Conservation (phyloP, 2,329 filamentous ascomycete genomes). For the Exophiala alcalophila region DNA sequence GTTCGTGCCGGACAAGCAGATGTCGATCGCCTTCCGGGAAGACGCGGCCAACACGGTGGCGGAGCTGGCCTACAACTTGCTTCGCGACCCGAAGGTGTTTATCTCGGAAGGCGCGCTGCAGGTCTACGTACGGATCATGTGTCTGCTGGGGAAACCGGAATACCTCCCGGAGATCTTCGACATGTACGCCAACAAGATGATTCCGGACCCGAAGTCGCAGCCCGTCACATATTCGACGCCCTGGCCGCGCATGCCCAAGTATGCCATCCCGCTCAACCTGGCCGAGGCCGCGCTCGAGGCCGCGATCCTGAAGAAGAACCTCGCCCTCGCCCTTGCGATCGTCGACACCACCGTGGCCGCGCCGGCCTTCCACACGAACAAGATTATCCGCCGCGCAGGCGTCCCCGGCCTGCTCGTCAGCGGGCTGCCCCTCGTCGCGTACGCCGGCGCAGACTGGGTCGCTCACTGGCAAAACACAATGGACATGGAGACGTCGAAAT, state of each 20-base stretch:
- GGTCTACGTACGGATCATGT: conserved; percentile 73
- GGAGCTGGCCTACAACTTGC: conserved; percentile 62
- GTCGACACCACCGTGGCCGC: conserved; percentile 60
- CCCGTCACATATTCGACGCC: conserved; percentile 59
- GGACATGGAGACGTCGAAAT: conserved; percentile 70
- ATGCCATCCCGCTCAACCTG: conserved; percentile 68
- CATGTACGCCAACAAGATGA: conserved; percentile 79
- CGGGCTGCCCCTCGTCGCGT: conserved; percentile 49
- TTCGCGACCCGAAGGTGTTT: conserved; percentile 73
- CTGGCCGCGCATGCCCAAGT: conserved; percentile 66
- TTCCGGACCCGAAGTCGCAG: conserved; percentile 57
- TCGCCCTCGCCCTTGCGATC: conserved; percentile 74
- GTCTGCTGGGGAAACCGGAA: conserved; percentile 67
- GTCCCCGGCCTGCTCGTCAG: conserved; percentile 40
- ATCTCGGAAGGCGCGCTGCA: conserved; percentile 71
- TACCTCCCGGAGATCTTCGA: conserved; percentile 76
- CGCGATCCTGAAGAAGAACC: conserved; percentile 74
- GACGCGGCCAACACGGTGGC: conserved; percentile 48
- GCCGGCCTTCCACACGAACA: conserved; percentile 43
- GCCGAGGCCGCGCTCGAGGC: conserved; percentile 73
- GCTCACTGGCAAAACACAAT: conserved; percentile 69
- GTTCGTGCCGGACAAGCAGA: conserved; percentile 27
- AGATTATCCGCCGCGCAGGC: conserved; percentile 43
- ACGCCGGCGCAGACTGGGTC: conserved; percentile 57
- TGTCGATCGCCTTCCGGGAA: conserved; percentile 35